These are phyloP conservation scores for Veloporphyrellus conicus DNA, from an alignment of 1,284 basidiomycete species.

Conservation along the genomic window DNA sequence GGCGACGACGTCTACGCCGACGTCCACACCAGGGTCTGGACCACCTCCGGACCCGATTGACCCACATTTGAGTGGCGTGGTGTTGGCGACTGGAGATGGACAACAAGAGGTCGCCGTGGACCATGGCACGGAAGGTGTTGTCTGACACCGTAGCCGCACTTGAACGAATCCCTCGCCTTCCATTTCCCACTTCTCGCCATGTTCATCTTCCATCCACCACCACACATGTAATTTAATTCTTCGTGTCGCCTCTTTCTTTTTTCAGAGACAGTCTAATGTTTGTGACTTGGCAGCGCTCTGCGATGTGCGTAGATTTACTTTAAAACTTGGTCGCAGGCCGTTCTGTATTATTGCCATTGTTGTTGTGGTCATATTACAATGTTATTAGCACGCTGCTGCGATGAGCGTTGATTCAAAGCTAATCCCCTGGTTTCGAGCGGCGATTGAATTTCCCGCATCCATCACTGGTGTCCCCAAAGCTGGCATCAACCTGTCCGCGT, in stretches of 20 bases:
- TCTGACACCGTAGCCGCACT: slow-evolving; percentile 12
- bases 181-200: background rate
- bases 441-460: slow-evolving; percentile 17
- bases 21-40: slow-evolving; percentile 38
- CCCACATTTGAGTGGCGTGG: slow-evolving; percentile 39
- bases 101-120: slow-evolving; percentile 19
- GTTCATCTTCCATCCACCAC: background rate
- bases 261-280: background rate
- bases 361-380: background rate
- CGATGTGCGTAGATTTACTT: background rate
- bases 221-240: slow-evolving; percentile 20
- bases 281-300: background rate
- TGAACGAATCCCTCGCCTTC: background rate
- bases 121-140: slow-evolving; percentile 24
- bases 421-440: slow-evolving; percentile 21
- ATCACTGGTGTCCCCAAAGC: slow-evolving; percentile 14
- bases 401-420: no score
- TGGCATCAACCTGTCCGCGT: slow-evolving; percentile 10
- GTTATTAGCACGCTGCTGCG: no score
- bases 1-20: slow-evolving; percentile 35
- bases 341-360: slow-evolving; percentile 8
- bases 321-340: slow-evolving; percentile 4
- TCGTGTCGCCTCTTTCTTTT: background rate
- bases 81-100: slow-evolving; percentile 22
- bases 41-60: slow-evolving; percentile 45